phyloP scores from a whole-genome alignment of 1,284 basidiomycete genomes.

The Flammula alnicola region DNA sequence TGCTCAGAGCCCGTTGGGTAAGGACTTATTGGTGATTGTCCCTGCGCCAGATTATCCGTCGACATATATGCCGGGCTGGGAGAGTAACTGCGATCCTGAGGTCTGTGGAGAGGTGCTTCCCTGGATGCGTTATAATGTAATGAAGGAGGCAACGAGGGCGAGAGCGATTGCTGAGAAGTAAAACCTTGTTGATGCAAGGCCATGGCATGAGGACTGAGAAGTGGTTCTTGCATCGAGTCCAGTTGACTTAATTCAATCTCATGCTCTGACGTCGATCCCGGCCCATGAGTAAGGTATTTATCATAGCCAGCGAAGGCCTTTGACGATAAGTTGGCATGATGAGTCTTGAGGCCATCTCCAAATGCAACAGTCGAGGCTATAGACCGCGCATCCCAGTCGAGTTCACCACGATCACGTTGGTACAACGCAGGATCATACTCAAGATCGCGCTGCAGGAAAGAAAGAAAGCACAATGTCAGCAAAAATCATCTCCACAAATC shows the following conservation, averaged over 20 bases:
- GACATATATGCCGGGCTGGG: constrained; percentile 34
- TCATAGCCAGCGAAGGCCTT: constrained; percentile 49
- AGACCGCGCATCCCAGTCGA: constrained; percentile 80
- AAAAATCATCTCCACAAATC: not conserved
- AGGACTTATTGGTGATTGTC: constrained; percentile 16
- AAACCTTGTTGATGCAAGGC: constrained; percentile 37
- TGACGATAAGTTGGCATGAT: constrained; percentile 40
- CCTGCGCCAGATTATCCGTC: constrained; percentile 24
- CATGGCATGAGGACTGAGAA: constrained; percentile 43
- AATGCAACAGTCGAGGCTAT: constrained; percentile 64
- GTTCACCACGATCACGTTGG: constrained; percentile 75
- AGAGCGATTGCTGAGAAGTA: constrained; percentile 39
- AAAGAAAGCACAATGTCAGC: constrained; percentile 13
- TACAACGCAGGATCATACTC: constrained; percentile 79
- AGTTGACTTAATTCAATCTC: constrained; percentile 64
- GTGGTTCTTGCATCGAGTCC: constrained; percentile 58
- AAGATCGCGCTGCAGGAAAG: constrained; percentile 59
- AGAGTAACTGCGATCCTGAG: constrained; percentile 41
- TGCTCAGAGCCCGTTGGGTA: constrained; percentile 21
- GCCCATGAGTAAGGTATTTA: constrained; percentile 56
- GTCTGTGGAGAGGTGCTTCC: constrained; percentile 57
- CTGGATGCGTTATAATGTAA: constrained; percentile 35
- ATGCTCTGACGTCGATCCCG: constrained; percentile 31
- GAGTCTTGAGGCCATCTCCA: constrained; percentile 44
- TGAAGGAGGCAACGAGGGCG: constrained; percentile 37